Evolutionary conservation across 2,329 filamentous ascomycete genomes (phyloP).

Genomic region (Venturia pyrina): DNA sequence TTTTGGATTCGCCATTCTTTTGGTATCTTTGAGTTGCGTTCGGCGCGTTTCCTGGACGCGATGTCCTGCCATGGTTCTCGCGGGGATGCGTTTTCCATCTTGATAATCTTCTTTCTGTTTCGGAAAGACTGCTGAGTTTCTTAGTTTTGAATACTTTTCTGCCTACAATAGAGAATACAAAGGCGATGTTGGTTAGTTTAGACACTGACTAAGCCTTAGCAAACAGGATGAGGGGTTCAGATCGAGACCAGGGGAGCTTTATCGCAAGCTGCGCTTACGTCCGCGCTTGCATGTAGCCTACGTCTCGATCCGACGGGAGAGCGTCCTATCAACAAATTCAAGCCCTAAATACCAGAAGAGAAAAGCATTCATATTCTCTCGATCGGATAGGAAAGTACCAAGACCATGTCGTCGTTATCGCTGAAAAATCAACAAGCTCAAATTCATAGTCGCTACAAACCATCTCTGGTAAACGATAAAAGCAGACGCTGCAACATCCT

Average conservation of each 20-base stretch:
- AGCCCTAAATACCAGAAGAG: background rate
- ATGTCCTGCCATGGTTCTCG: conserved; percentile 3
- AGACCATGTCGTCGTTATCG: background rate
- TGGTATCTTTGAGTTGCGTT: conserved; percentile 38
- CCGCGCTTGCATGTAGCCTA: conserved; percentile 2
- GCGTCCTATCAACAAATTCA: background rate
- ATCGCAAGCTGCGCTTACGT: background rate
- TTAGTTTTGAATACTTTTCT: too few species aligned
- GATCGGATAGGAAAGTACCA: background rate
- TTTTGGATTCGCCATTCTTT: conserved; percentile 42
- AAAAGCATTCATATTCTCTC: background rate
- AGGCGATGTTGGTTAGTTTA: background rate
- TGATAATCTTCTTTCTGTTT: background rate
- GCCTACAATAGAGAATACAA: too few species aligned
- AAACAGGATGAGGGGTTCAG: background rate
- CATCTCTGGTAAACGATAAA: too few species aligned
- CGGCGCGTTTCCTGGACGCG: background rate
- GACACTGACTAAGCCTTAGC: background rate
- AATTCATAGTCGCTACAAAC: too few species aligned
- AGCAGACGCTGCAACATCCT: too few species aligned
- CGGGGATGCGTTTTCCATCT: background rate
- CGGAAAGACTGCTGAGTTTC: background rate
- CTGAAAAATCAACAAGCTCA: too few species aligned
- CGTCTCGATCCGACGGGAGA: background rate
- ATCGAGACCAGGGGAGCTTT: background rate